phyloP scores from a whole-genome alignment of 129 eudicot genomes.

The Flaveria trinervia region DNA sequence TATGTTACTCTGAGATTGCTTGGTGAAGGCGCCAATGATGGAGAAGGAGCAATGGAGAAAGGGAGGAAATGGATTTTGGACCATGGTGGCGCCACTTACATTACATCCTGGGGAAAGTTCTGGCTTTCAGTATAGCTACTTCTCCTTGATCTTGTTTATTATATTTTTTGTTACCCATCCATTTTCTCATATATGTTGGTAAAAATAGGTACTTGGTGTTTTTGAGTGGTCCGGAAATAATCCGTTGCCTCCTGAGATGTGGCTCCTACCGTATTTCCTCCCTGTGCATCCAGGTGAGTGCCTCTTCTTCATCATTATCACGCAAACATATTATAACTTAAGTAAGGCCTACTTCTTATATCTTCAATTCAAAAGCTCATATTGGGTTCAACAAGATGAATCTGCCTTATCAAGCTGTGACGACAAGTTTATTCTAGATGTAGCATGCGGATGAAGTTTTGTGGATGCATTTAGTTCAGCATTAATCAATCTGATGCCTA shows the following conservation, averaged over 20 bases:
- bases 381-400: neutral
- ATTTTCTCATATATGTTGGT: conserved; percentile 19
- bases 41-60: conserved; percentile 86
- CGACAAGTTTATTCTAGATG: neutral
- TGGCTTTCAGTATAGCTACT: conserved; percentile 82
- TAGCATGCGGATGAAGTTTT: neutral
- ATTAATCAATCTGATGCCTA: neutral
- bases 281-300: conserved; percentile 88
- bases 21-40: conserved; percentile 84
- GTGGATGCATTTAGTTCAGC: neutral
- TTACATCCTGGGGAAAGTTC: conserved; percentile 97
- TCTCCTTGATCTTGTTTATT: conserved; percentile 26
- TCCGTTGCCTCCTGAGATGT: conserved; percentile 92
- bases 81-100: conserved; percentile 92
- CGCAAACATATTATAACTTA: neutral
- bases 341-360: neutral
- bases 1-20: conserved; percentile 92
- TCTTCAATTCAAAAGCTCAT: conserved; percentile 7
- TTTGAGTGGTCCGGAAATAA: conserved; percentile 96
- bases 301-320: conserved; percentile 1
- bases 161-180: neutral
- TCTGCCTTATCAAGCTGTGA: neutral
- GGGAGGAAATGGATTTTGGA: conserved; percentile 88
- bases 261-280: conserved; percentile 75
- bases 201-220: conserved; percentile 77